Conservation (phyloP, 2,329 filamentous ascomycete species). For the Ophiosphaerella narmari region DNA sequence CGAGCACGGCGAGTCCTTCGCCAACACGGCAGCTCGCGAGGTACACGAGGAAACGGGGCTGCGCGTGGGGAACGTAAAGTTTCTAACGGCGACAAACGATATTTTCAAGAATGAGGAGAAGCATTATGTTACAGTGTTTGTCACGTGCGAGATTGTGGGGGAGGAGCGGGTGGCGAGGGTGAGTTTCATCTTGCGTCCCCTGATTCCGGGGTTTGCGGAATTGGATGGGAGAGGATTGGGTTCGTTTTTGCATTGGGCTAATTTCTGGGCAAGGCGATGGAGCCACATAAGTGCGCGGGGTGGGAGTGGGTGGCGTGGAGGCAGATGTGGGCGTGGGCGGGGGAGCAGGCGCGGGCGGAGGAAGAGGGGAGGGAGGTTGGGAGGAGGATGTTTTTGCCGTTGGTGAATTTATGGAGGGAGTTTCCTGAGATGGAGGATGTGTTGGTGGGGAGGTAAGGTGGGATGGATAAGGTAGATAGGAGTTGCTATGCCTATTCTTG, state of each 20-base stretch:
- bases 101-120: conserved; percentile 63
- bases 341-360: conserved; percentile 38
- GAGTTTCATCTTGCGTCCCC: conserved; percentile 15
- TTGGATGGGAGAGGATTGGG: not conserved
- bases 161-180: conserved; percentile 60
- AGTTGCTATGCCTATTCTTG: no score
- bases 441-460: conserved; percentile 13
- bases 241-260: not conserved
- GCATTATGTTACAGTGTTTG: conserved; percentile 77
- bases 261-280: conserved; percentile 38
- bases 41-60: conserved; percentile 70
- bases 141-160: conserved; percentile 58
- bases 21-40: conserved; percentile 69
- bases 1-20: conserved; percentile 68
- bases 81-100: conserved; percentile 69
- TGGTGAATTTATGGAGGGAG: conserved; percentile 51
- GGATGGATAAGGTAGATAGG: not conserved
- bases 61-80: conserved; percentile 55
- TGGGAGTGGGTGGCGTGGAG: conserved; percentile 61
- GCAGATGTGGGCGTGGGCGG: conserved; percentile 48
- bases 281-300: conserved; percentile 59
- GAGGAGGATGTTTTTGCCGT: conserved; percentile 52
- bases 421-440: conserved; percentile 34
- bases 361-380: conserved; percentile 28
- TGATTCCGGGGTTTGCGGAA: no score